Evolutionary conservation across 768 basidiomycete genomes (phyloP).

Genomic region (Boletus rubropictus): DNA sequence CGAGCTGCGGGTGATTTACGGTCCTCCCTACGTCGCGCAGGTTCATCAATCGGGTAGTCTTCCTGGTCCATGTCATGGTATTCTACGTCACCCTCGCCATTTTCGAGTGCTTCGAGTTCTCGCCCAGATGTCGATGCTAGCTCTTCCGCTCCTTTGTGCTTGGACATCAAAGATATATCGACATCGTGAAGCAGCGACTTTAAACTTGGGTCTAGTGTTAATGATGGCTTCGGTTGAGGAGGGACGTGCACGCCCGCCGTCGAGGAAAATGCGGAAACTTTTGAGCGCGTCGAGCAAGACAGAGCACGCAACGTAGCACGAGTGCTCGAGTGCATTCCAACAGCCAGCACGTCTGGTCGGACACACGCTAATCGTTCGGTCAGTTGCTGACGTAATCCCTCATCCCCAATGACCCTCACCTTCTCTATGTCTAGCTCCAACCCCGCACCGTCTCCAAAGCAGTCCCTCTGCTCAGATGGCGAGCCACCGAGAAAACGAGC

Average conservation of each 20-base stretch:
- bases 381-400: slow-evolving; percentile 19
- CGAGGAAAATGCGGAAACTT: slow-evolving; percentile 27
- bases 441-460: slow-evolving; percentile 6
- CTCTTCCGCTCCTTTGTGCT: slow-evolving; percentile 29
- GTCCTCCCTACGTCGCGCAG: slow-evolving; percentile 28
- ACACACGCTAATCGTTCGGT: not conserved
- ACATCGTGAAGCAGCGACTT: slow-evolving; percentile 58
- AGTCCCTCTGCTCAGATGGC: slow-evolving; percentile 4
- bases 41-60: slow-evolving; percentile 26
- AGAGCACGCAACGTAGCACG: slow-evolving; percentile 24
- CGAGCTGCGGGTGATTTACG: slow-evolving; percentile 76
- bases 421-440: slow-evolving; percentile 13
- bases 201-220: slow-evolving; percentile 63
- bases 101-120: slow-evolving; percentile 52
- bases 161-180: slow-evolving; percentile 52
- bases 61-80: slow-evolving; percentile 32
- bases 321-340: slow-evolving; percentile 21
- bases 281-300: slow-evolving; percentile 21
- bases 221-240: slow-evolving; percentile 49
- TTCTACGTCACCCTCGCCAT: slow-evolving; percentile 29
- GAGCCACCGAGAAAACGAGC: slow-evolving; percentile 30
- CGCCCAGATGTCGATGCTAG: slow-evolving; percentile 28
- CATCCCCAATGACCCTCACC: not conserved
- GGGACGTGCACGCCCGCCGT: slow-evolving; percentile 24
- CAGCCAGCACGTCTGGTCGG: not conserved